Conservation (phyloP, 345 rosid species). For the Aquilaria sinensis region DNA sequence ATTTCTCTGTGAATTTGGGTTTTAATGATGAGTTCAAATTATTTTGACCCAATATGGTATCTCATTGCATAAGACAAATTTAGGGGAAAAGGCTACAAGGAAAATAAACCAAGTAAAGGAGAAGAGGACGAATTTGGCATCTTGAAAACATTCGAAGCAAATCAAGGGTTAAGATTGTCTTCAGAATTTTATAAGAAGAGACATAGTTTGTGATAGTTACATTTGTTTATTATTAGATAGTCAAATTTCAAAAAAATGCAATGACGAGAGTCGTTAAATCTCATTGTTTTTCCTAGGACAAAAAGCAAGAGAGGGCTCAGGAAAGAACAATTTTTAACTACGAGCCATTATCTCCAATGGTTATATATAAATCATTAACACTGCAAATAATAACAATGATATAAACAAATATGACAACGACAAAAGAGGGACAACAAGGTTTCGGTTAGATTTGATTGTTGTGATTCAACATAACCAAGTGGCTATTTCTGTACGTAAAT, state of each 20-base stretch:
- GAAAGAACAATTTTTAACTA: background rate
- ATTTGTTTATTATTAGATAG: constrained; percentile 5
- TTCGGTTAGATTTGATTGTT: too few species aligned
- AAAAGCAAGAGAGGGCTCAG: constrained; percentile 1
- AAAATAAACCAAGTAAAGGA: constrained; percentile 3
- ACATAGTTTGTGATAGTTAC: background rate
- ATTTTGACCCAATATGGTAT: constrained; percentile 12
- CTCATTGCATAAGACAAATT: constrained; percentile 5
- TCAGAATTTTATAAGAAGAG: constrained; percentile 7
- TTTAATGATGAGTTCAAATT: background rate
- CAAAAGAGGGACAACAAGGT: too few species aligned
- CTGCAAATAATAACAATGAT: too few species aligned
- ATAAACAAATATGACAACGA: too few species aligned
- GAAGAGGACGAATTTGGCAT: constrained; percentile 5
- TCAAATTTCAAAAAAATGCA: background rate
- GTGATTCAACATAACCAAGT: too few species aligned
- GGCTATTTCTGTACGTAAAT: too few species aligned
- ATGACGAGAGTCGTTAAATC: background rate
- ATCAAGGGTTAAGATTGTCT: constrained; percentile 13
- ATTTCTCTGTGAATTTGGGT: too few species aligned
- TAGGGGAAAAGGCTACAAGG: background rate
- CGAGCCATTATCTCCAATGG: background rate
- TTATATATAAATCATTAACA: too few species aligned
- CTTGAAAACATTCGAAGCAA: constrained; percentile 3
- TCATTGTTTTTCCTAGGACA: constrained; percentile 3